A percentile compares a stretch with the other conserved stretches of the same genome.
Conservation (phyloP, 495 filamentous ascomycete species). For the Parachaetomium inaequale region DNA sequence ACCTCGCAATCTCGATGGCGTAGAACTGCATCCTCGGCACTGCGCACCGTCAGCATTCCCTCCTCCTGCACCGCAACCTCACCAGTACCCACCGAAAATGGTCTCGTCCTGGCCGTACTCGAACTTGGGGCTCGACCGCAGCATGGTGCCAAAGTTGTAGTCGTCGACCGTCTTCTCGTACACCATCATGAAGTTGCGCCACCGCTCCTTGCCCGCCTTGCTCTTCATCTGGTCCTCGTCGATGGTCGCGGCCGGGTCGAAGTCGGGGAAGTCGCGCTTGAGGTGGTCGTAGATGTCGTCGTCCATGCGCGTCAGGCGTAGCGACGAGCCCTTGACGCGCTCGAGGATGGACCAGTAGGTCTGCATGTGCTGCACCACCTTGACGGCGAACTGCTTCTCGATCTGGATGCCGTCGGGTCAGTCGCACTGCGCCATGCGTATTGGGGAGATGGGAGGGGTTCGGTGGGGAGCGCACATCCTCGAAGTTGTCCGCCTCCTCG, state of each 20-base stretch:
- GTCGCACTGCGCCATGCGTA: neutral
- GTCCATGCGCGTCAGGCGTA: conserved; percentile 89
- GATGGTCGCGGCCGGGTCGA: conserved; percentile 73
- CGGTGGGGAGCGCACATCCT: conserved; percentile 39
- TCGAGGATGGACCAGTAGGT: conserved; percentile 97
- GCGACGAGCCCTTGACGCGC: conserved; percentile 74
- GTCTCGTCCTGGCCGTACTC: conserved; percentile 89
- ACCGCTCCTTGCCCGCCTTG: conserved; percentile 90
- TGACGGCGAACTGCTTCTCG: conserved; percentile 99
- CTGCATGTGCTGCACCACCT: conserved; percentile 91
- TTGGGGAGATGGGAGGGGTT: neutral
- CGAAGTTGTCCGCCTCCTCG: conserved; percentile 46
- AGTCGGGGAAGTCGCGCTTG: conserved; percentile 82
- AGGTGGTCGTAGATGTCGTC: conserved; percentile 91
- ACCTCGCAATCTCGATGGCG: conserved; percentile 90
- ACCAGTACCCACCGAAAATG: conserved; percentile 67
- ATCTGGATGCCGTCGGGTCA: conserved; percentile 54
- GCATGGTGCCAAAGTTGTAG: conserved; percentile 95
- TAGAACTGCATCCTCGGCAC: conserved; percentile 97
- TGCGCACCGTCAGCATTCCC: conserved; percentile 30
- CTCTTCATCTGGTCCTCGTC: conserved; percentile 97
- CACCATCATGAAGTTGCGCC: conserved; percentile 89
- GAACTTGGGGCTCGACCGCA: conserved; percentile 68
- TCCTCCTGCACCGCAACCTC: neutral
- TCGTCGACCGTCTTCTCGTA: conserved; percentile 93